A percentile compares a stretch with the other conserved stretches of the same genome.
These are phyloP conservation scores for Diutina sp. DNA, from an alignment of 1,139 yeast species.

Conservation along the genomic window DNA sequence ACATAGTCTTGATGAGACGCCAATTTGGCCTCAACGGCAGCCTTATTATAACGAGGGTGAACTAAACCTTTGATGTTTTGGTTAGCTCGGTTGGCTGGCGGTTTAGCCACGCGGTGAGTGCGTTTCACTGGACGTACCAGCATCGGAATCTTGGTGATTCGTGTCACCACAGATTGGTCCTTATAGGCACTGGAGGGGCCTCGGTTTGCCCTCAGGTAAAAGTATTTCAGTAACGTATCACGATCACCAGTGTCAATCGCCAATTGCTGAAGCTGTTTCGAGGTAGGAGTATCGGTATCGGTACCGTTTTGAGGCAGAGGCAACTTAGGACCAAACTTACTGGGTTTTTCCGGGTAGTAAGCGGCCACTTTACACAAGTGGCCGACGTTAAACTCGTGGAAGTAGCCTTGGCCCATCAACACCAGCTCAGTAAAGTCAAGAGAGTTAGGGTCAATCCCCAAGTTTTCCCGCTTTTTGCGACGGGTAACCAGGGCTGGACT, in stretches of 20 bases:
- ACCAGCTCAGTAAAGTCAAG: conserved; percentile 27
- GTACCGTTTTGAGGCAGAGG: not conserved
- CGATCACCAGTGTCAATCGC: not conserved
- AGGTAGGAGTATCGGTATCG: conserved; percentile 7
- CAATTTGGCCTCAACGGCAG: conserved; percentile 18
- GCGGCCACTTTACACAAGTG: conserved; percentile 32
- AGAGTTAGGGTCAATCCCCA: conserved; percentile 27
- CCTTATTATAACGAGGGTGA: conserved; percentile 21
- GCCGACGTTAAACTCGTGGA: conserved; percentile 30
- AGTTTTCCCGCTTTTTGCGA: conserved; percentile 9
- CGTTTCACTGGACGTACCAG: conserved; percentile 5
- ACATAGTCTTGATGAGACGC: conserved; percentile 18
- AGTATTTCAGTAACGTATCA: conserved; percentile 16
- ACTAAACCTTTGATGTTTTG: conserved; percentile 25
- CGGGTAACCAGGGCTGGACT: not conserved
- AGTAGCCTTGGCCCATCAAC: conserved; percentile 33
- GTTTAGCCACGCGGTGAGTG: conserved; percentile 8
- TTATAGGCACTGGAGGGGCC: conserved; percentile 38
- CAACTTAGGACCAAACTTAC: not conserved
- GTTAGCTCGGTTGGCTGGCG: conserved; percentile 11
- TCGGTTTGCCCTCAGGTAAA: conserved; percentile 26
- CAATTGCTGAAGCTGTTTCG: conserved; percentile 24
- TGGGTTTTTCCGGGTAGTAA: conserved; percentile 13
- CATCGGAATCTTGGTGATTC: conserved; percentile 20
- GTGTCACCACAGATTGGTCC: conserved; percentile 30